Evolutionary conservation across 1,284 basidiomycete genomes (phyloP).

Genomic region (Sparassis latifolia): DNA sequence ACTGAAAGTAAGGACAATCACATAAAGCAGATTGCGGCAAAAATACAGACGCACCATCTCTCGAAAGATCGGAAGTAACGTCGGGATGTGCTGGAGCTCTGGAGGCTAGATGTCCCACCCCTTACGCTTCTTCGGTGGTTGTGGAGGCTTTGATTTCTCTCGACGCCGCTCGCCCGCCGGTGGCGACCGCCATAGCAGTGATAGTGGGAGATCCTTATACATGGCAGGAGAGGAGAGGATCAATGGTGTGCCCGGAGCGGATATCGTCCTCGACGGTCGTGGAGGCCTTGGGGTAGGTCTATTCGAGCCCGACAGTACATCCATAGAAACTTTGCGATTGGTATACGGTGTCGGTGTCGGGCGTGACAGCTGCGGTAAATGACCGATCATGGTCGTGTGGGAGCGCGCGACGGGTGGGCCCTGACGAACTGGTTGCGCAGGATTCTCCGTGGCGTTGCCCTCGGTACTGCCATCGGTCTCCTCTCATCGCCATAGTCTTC

Average conservation of each 20-base stretch:
- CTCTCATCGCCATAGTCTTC: constrained; percentile 22
- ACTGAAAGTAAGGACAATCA: too few relatives aligned
- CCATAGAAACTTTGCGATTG: neutral
- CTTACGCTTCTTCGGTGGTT: constrained; percentile 10
- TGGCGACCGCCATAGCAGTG: neutral
- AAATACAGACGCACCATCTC: constrained; percentile 87
- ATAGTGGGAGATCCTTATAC: neutral
- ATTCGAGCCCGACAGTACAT: constrained; percentile 2
- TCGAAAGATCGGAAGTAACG: constrained; percentile 78
- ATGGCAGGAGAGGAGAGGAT: neutral
- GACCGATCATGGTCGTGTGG: constrained; percentile 22
- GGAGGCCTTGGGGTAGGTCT: too few relatives aligned
- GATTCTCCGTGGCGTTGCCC: constrained; percentile 24
- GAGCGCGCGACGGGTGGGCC: constrained; percentile 14
- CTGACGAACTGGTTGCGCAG: constrained; percentile 21
- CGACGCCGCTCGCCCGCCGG: neutral
- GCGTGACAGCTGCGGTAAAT: constrained; percentile 6
- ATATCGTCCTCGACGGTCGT: neutral
- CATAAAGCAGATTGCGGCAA: too few relatives aligned
- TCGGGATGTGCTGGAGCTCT: constrained; percentile 69
- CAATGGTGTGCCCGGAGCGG: neutral
- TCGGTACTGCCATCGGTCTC: constrained; percentile 36
- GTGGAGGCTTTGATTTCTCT: constrained; percentile 1
- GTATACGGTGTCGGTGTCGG: neutral
- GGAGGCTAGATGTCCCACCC: constrained; percentile 56